Percentiles rank a stretch among this genome's conserved stretches.
These are phyloP conservation scores for Auricularia cornea DNA, from an alignment of 768 basidiomycete species.

Conservation along the genomic window DNA sequence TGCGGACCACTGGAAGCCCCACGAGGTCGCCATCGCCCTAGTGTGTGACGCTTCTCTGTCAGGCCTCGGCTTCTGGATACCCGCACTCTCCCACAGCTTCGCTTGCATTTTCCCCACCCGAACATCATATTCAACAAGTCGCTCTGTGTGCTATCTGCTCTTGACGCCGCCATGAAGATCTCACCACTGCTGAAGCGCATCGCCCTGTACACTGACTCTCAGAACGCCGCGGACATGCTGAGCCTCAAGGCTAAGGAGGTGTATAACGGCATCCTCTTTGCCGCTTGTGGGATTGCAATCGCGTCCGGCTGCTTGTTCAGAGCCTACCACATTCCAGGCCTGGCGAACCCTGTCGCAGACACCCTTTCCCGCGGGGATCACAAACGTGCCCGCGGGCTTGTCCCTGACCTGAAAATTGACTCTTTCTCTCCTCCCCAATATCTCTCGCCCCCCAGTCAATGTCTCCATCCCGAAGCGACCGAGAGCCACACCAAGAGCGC, in stretches of 20 bases:
- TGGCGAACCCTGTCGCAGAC: background rate
- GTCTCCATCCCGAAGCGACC: background rate
- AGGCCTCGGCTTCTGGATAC: background rate
- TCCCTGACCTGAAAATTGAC: background rate
- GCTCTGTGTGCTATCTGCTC: background rate
- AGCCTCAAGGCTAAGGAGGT: background rate
- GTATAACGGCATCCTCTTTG: background rate
- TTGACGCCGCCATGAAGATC: background rate
- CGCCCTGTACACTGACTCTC: background rate
- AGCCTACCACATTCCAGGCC: background rate
- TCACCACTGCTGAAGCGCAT: background rate
- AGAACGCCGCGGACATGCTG: background rate
- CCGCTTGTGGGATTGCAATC: background rate
- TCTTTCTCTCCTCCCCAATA: background rate
- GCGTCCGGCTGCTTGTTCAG: background rate
- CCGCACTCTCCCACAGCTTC: background rate
- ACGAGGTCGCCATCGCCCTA: background rate
- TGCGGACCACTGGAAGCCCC: background rate
- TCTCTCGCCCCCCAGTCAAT: background rate
- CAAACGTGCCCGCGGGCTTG: background rate
- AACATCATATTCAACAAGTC: background rate
- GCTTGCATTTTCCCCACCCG: background rate
- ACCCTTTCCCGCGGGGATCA: background rate
- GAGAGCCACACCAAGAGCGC: background rate
- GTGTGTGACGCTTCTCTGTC: background rate